A percentile compares a stretch with the other conserved stretches of the same genome.
phyloP scores from a whole-genome alignment of 371 early-diverging fungal genomes.

The Rhizomucor miehei region DNA sequence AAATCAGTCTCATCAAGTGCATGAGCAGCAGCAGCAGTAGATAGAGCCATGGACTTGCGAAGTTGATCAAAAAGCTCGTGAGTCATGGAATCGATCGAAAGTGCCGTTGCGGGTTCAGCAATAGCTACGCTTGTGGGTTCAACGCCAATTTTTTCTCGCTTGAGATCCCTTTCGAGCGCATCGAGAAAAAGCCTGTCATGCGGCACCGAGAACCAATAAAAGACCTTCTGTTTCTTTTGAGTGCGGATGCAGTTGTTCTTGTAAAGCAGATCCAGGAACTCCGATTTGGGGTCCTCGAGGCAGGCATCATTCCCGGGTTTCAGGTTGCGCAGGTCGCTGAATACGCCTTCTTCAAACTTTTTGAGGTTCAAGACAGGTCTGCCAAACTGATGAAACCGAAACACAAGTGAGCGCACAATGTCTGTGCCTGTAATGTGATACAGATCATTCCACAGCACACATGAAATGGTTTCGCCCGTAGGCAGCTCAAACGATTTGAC shows the following conservation, averaged over 20 bases:
- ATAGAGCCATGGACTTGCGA: conserved; percentile 37
- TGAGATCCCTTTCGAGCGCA: conserved; percentile 97
- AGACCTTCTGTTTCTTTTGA: conserved; percentile 99
- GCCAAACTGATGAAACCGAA: conserved; percentile 90
- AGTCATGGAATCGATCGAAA: conserved; percentile 51
- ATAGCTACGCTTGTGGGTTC: conserved; percentile 76
- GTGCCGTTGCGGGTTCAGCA: conserved; percentile 56
- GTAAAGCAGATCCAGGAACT: conserved; percentile 97
- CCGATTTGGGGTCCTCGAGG: conserved; percentile 96
- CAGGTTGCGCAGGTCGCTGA: conserved; percentile 95
- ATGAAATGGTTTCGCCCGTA: conserved; percentile 86
- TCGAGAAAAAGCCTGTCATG: conserved; percentile 97
- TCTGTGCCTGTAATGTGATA: conserved; percentile 98
- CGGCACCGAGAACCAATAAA: conserved; percentile 98
- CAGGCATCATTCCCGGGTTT: conserved; percentile 98
- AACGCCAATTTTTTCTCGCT: conserved; percentile 84
- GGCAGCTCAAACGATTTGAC: conserved; percentile 72
- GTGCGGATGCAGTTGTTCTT: conserved; percentile 98
- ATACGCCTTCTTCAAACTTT: conserved; percentile 99
- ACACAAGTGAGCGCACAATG: conserved; percentile 94
- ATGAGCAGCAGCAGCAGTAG: conserved; percentile 33
- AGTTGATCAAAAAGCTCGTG: conserved; percentile 61
- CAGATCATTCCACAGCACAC: conserved; percentile 88
- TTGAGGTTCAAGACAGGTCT: conserved; percentile 91
- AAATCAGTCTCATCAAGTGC: conserved; percentile 18